These are phyloP conservation scores for Dendrothele bispora DNA, from an alignment of 768 basidiomycete species.

Conservation along the genomic window DNA sequence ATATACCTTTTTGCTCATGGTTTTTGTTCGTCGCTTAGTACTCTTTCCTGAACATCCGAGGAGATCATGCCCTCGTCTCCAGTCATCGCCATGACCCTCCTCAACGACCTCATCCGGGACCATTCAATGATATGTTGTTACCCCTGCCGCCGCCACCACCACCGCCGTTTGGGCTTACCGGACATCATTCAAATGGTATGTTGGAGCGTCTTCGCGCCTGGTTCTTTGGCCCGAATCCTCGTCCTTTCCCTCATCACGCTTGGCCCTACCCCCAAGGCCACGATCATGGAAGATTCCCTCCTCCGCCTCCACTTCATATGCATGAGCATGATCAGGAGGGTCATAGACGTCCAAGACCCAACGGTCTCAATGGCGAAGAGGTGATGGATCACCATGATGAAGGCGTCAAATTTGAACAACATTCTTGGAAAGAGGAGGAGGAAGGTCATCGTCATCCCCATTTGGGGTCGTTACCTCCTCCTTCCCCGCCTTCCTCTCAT, in stretches of 20 bases:
- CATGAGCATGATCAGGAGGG: neutral
- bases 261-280: too few species aligned
- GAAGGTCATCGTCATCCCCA: neutral
- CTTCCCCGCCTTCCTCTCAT: neutral
- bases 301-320: too few species aligned
- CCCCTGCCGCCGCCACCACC: neutral
- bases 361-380: neutral
- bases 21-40: constrained; percentile 13
- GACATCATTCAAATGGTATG: too few species aligned
- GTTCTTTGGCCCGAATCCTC: too few species aligned
- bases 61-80: constrained; percentile 13
- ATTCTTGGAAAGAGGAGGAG: too few species aligned
- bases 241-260: too few species aligned
- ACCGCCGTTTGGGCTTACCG: too few species aligned
- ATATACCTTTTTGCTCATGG: neutral
- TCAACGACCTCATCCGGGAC: neutral
- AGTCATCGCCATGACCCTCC: neutral
- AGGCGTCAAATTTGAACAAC: neutral
- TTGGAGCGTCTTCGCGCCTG: too few species aligned
- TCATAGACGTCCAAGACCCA: neutral
- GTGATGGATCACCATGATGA: neutral
- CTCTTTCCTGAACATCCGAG: constrained; percentile 28
- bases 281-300: too few species aligned
- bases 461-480: neutral
- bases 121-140: too few species aligned